These are phyloP conservation scores for Aspergillus sp. DNA, from an alignment of 2,329 filamentous ascomycete genomes.

Conservation along the genomic window DNA sequence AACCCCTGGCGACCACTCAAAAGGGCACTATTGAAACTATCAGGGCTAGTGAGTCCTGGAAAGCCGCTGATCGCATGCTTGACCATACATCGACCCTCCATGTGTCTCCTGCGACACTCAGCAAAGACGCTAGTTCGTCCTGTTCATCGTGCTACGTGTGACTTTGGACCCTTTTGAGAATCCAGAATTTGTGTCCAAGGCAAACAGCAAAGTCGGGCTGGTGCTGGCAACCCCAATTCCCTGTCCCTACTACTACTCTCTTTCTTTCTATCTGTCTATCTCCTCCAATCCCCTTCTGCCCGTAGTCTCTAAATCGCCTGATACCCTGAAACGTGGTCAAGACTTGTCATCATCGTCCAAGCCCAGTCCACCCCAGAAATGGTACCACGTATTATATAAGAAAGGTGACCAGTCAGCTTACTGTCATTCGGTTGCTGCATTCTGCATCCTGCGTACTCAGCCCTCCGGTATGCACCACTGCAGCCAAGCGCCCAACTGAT, in stretches of 20 bases:
- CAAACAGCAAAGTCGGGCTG: neutral
- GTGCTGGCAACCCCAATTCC: neutral
- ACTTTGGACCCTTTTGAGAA: neutral
- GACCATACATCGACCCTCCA: constrained; percentile 11
- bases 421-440: constrained; percentile 4
- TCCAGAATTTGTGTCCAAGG: neutral
- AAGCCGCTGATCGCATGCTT: constrained; percentile 19
- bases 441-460: constrained; percentile 23
- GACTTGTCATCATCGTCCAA: neutral
- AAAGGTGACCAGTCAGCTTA: constrained; percentile 9
- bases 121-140: constrained; percentile 9
- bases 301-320: neutral
- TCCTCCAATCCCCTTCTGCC: neutral
- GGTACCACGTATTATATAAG: constrained; percentile 19
- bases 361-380: neutral
- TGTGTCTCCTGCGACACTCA: constrained; percentile 8
- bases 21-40: constrained; percentile 16
- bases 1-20: constrained; percentile 11
- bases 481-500: constrained; percentile 16
- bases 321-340: constrained; percentile 5
- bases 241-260: no score
- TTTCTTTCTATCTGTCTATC: neutral
- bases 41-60: constrained; percentile 13
- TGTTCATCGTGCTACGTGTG: constrained; percentile 9
- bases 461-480: constrained; percentile 18